Evolutionary conservation across 495 filamentous ascomycete genomes (phyloP), one percentile per base, ranked within the genome.

Genomic region (Tetracladium setigerum): DNA sequence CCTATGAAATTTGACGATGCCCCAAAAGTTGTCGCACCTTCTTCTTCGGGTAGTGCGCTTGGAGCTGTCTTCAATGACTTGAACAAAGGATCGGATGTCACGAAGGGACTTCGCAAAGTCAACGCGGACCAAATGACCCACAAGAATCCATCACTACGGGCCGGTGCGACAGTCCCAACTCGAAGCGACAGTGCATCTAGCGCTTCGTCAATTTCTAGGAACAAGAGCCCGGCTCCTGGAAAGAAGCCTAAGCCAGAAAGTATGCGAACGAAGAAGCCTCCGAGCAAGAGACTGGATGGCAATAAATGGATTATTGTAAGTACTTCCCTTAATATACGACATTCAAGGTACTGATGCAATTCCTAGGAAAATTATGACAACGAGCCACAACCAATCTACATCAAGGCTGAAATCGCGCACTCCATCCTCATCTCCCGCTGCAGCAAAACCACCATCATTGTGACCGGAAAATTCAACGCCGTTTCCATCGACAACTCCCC

Each of bases 51-150:
- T 11, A 59, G 73, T 15, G 86, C 89, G 36, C 82, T 95, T 67
- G 73, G 77, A 34, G 85, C 89, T 36, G 88, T 99, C 0, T 96
- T 99, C 62, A 81, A 78, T 45, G 81, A 95, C 50, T 73, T 99
- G 50, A 97, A 95, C 64, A 82, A 86, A 56, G 92, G 92, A 44
- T 82, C 86, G 50, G 67, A 73, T 17, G 86, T 99, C 51, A 99
- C 92, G 12, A 79, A 83, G 45, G 81, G 87, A 32, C 76, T 99
- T 13, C 80, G 84, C 44, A 99, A 95, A 70, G 92, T 99, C 22
- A 89, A 95, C 67, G 87, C 82, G 57, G 88, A 83, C 16, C 67
- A 95, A 59, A 95, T 95, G 89, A 97, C 92, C 38, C 92, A 99
- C 71, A 97, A 96, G 71, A 99, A 99, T 67, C 92, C 94, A n/a